These are phyloP conservation scores for Niebla homalea DNA, from an alignment of 495 filamentous ascomycete species.

Conservation along the genomic window DNA sequence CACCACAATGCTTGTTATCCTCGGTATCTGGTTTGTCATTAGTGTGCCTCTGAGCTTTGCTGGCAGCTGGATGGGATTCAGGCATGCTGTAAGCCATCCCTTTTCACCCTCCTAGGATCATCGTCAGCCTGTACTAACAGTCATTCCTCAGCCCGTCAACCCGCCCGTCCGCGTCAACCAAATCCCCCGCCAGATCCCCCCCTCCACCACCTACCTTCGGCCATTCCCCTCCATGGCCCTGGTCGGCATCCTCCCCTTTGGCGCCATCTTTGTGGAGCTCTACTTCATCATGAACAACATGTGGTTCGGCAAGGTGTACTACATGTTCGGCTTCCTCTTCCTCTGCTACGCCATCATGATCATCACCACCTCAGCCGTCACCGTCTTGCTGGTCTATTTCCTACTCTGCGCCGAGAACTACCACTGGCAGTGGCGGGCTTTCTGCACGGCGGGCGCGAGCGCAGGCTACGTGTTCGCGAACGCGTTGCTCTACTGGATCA, in stretches of 20 bases:
- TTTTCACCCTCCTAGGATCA: constrained; percentile 18
- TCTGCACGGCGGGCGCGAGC: constrained; percentile 74
- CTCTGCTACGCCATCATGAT: constrained; percentile 96
- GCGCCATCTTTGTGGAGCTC: constrained; percentile 91
- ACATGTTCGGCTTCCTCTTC: constrained; percentile 99
- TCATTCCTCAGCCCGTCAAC: constrained; percentile 36
- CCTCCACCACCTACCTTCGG: constrained; percentile 63
- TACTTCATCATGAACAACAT: constrained; percentile 98
- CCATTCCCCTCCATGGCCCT: constrained; percentile 77
- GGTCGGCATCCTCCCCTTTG: constrained; percentile 85
- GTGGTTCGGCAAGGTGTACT: constrained; percentile 97
- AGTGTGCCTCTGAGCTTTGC: constrained; percentile 80
- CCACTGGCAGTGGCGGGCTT: constrained; percentile 95
- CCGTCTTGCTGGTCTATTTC: constrained; percentile 87
- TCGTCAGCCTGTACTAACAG: background rate
- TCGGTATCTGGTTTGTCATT: constrained; percentile 93
- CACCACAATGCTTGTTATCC: constrained; percentile 85
- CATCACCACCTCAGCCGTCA: constrained; percentile 83
- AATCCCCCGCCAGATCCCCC: constrained; percentile 91
- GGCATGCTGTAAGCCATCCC: constrained; percentile 32
- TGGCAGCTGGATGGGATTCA: constrained; percentile 89
- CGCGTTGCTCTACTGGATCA: constrained; percentile 76
- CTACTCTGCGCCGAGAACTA: constrained; percentile 93
- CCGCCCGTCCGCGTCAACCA: constrained; percentile 91
- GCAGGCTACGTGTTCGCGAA: constrained; percentile 84